Evolutionary conservation across 805 yeast species (phyloP).

Genomic region (Wickerhamomyces alni): DNA sequence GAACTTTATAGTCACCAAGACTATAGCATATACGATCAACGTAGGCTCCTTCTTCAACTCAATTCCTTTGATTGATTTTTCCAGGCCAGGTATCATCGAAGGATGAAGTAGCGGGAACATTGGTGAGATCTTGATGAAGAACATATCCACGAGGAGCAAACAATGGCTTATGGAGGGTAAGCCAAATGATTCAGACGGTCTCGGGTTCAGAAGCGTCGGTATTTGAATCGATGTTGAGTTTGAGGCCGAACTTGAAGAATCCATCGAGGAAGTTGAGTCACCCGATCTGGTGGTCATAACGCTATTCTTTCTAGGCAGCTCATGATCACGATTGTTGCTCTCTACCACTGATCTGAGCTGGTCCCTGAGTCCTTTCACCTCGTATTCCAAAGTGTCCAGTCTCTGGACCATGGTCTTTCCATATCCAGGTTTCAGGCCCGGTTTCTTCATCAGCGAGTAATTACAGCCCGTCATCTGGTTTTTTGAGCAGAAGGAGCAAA

Average conservation of each 20-base stretch:
- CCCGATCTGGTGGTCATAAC: neutral
- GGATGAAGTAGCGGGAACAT: slow-evolving; percentile 20
- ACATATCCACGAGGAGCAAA: slow-evolving; percentile 13
- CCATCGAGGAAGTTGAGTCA: slow-evolving; percentile 1
- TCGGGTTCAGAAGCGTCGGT: slow-evolving; percentile 15
- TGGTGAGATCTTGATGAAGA: slow-evolving; percentile 15
- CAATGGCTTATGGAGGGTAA: slow-evolving; percentile 13
- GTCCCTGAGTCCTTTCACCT: slow-evolving; percentile 6
- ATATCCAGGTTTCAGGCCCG: slow-evolving; percentile 20
- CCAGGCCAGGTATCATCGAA: slow-evolving; percentile 8
- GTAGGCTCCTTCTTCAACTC: slow-evolving; percentile 13
- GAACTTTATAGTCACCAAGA: slow-evolving; percentile 17
- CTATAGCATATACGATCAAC: slow-evolving; percentile 13
- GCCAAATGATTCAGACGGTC: slow-evolving; percentile 1
- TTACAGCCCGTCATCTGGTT: slow-evolving; percentile 8
- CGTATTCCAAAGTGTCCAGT: slow-evolving; percentile 13
- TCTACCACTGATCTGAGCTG: slow-evolving; percentile 1
- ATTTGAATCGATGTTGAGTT: slow-evolving; percentile 9
- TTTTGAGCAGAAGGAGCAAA: slow-evolving; percentile 15
- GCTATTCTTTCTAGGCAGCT: neutral
- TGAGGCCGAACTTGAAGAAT: neutral
- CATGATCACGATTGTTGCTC: too few relatives aligned
- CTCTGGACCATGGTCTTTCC: slow-evolving; percentile 18
- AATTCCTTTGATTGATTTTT: slow-evolving; percentile 3
- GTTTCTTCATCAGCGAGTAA: slow-evolving; percentile 18